Percentiles rank a stretch among this genome's conserved stretches.
phyloP scores from a whole-genome alignment of 495 filamentous ascomycete genomes.

The Ascodesmis nigricans region DNA sequence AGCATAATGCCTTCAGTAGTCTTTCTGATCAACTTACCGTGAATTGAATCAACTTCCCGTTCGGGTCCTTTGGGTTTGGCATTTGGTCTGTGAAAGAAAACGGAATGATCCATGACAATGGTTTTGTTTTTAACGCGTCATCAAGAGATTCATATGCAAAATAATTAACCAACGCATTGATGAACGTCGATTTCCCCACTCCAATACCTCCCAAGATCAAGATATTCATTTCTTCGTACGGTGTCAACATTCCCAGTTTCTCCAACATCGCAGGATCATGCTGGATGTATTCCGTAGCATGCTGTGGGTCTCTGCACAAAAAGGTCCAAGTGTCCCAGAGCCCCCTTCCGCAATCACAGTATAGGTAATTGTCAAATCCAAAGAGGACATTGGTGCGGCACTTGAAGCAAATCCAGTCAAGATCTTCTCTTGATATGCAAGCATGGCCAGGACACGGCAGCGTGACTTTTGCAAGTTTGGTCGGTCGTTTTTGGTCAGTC shows the following conservation, averaged over 20 bases:
- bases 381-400: slow-evolving; percentile 22
- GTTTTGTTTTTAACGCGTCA: slow-evolving; percentile 20
- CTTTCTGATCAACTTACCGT: too few relatives aligned
- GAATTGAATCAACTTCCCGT: too few relatives aligned
- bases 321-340: slow-evolving; percentile 15
- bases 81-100: slow-evolving; percentile 24
- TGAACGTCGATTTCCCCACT: slow-evolving; percentile 28
- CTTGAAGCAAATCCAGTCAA: slow-evolving; percentile 21
- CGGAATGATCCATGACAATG: slow-evolving; percentile 25
- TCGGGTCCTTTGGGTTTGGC: slow-evolving; percentile 11
- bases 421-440: slow-evolving; percentile 8
- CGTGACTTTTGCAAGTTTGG: slow-evolving; percentile 17
- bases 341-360: slow-evolving; percentile 25
- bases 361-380: slow-evolving; percentile 22
- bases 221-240: slow-evolving; percentile 24
- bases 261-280: slow-evolving; percentile 4
- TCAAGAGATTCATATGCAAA: slow-evolving; percentile 22
- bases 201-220: slow-evolving; percentile 28
- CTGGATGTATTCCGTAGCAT: slow-evolving; percentile 7
- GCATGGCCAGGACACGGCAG: slow-evolving; percentile 19
- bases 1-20: too few relatives aligned
- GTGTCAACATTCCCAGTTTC: slow-evolving; percentile 10
- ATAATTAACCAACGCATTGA: slow-evolving; percentile 29
- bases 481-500: slow-evolving; percentile 7
- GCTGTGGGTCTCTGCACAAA: slow-evolving; percentile 18